Conservation (phyloP, 371 early-diverging fungal genomes). For the Quaeritorhiza haematococci region DNA sequence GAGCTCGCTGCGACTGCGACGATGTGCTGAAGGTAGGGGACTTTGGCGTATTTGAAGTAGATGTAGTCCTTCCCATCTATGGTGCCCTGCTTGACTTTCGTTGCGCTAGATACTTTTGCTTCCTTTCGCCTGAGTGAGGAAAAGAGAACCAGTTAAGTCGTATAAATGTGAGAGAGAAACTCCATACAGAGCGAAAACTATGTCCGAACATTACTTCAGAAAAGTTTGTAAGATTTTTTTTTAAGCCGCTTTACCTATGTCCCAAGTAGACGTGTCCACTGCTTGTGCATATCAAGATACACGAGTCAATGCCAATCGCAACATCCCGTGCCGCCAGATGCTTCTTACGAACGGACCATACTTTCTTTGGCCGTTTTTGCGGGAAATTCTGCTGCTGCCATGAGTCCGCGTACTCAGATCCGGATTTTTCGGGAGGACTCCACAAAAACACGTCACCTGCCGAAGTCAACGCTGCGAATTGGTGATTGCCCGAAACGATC, state of each 20-base stretch:
- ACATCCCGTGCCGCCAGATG: slow-evolving; percentile 26
- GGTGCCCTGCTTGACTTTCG: slow-evolving; percentile 9
- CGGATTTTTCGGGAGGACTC: slow-evolving; percentile 25
- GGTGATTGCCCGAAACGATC: slow-evolving; percentile 32
- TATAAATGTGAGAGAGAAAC: no score
- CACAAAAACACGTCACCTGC: slow-evolving; percentile 39
- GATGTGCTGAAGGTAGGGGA: slow-evolving; percentile 33
- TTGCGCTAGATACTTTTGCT: no score
- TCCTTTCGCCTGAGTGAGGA: no score
- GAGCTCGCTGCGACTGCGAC: slow-evolving; percentile 20
- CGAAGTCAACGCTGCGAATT: slow-evolving; percentile 24
- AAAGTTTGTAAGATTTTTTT: no score
- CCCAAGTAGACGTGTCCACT: slow-evolving; percentile 35
- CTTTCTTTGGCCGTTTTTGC: slow-evolving; percentile 22
- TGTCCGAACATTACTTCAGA: no score
- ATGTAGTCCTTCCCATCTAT: slow-evolving; percentile 2
- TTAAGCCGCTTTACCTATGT: slow-evolving; percentile 9
- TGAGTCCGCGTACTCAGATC: slow-evolving; percentile 9
- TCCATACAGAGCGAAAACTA: no score
- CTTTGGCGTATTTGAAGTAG: slow-evolving; percentile 29
- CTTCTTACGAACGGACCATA: slow-evolving; percentile 25
- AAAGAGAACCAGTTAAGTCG: no score
- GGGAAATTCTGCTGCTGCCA: slow-evolving; percentile 31
- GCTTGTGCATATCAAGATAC: slow-evolving; percentile 30
- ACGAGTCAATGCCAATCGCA: slow-evolving; percentile 35